These are phyloP conservation scores for Fusarium globosum DNA, from an alignment of 2,329 filamentous ascomycete species.

Conservation along the genomic window DNA sequence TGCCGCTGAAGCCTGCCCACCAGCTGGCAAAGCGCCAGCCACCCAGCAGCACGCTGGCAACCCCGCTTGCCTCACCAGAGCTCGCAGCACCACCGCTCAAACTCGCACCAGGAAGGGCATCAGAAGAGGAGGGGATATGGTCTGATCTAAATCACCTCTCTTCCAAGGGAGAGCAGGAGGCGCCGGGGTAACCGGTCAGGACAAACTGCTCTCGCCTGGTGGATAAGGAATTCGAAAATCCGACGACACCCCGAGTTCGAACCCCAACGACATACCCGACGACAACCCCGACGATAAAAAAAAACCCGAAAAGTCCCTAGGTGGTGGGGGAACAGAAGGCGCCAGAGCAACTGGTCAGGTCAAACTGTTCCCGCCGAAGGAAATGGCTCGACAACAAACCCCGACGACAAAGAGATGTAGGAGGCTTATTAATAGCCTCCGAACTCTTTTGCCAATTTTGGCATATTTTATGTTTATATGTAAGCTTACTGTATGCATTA, in stretches of 20 bases:
- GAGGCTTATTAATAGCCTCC: slow-evolving; percentile 30
- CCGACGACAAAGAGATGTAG: slow-evolving; percentile 44
- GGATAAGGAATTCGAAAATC: slow-evolving; percentile 11
- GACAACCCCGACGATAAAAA: background rate
- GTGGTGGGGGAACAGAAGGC: slow-evolving; percentile 25
- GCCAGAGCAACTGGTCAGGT: slow-evolving; percentile 44
- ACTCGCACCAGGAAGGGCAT: background rate
- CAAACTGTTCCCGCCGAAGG: slow-evolving; percentile 39
- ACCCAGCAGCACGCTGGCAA: background rate
- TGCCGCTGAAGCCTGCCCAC: background rate
- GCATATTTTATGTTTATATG: background rate
- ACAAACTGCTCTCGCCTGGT: slow-evolving; percentile 40
- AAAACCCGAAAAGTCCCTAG: background rate
- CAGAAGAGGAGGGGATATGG: slow-evolving; percentile 22
- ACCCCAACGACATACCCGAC: background rate
- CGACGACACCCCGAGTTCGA: slow-evolving; percentile 32
- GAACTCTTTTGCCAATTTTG: slow-evolving; percentile 46
- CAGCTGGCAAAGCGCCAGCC: background rate
- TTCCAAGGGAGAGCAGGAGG: slow-evolving; percentile 36
- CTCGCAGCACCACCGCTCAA: background rate
- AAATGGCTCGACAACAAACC: slow-evolving; percentile 11
- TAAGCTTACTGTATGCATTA: fast-evolving
- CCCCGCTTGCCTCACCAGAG: background rate
- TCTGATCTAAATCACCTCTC: background rate
- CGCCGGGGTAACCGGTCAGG: slow-evolving; percentile 45